Conservation (phyloP, 352 stramenopile genomes). For the Phytophthora pseudosyringae region DNA sequence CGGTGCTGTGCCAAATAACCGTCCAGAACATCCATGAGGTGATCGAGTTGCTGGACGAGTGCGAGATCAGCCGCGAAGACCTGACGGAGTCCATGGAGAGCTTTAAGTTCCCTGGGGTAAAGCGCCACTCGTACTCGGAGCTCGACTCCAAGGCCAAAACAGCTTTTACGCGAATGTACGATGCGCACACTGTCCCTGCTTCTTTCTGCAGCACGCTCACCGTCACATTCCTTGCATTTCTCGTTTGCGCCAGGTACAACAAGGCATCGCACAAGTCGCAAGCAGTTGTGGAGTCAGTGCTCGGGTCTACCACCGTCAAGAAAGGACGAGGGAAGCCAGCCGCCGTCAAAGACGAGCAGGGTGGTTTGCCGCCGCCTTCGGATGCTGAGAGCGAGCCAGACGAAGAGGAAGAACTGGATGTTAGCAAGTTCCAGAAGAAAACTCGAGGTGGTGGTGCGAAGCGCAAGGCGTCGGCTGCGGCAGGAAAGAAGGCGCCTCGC, state of each 20-base stretch:
- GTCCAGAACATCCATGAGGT: slow-evolving; percentile 84
- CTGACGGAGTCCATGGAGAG: slow-evolving; percentile 97
- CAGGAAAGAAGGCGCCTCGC: slow-evolving; percentile 54
- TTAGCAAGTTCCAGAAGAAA: slow-evolving; percentile 89
- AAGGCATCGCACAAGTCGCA: slow-evolving; percentile 93
- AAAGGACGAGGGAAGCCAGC: slow-evolving; percentile 70
- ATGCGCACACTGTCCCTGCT: not conserved
- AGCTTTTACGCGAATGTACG: slow-evolving; percentile 92
- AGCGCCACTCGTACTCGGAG: slow-evolving; percentile 76
- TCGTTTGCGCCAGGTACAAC: slow-evolving; percentile 83
- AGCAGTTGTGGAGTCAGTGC: slow-evolving; percentile 89
- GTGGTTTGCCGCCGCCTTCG: slow-evolving; percentile 56
- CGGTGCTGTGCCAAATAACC: not conserved
- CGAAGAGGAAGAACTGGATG: slow-evolving; percentile 65
- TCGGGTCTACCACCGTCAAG: slow-evolving; percentile 74
- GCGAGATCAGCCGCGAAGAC: slow-evolving; percentile 97
- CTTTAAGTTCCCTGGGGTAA: slow-evolving; percentile 83
- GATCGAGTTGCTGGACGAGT: slow-evolving; percentile 96
- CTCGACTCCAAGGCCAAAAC: slow-evolving; percentile 92
- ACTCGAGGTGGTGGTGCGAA: slow-evolving; percentile 50
- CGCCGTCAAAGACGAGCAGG: slow-evolving; percentile 46
- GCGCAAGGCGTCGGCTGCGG: slow-evolving; percentile 52
- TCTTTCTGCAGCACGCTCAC: not conserved
- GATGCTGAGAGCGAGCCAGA: slow-evolving; percentile 79
- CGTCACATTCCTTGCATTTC: slow-evolving; percentile 2